Conservation (phyloP, 177 flowering plant genomes). For the Vitis hybrid region DNA sequence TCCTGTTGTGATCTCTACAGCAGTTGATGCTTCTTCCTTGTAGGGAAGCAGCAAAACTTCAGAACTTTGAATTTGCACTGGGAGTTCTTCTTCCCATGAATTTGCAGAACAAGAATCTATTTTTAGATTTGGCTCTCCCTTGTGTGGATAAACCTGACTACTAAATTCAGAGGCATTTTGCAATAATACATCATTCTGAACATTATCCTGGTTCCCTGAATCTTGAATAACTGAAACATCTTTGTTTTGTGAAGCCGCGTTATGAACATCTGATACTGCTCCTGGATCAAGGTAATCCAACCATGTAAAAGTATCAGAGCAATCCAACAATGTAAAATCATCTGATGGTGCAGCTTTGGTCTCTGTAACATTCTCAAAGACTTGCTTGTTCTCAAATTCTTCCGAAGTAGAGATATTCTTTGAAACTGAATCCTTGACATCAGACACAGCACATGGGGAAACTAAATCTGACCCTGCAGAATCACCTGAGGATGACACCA, state of each 20-base stretch:
- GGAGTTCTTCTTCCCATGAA: conserved; percentile 43
- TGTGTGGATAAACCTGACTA: conserved; percentile 16
- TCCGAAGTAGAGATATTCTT: conserved; percentile 11
- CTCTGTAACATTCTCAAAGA: conserved; percentile 12
- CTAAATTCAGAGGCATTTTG: conserved; percentile 23
- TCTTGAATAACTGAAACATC: conserved; percentile 22
- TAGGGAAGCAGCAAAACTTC: conserved; percentile 66
- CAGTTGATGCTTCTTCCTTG: conserved; percentile 47
- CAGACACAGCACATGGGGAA: conserved; percentile 14
- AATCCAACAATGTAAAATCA: conserved; percentile 34
- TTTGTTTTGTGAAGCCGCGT: conserved; percentile 20
- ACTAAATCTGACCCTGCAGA: conserved; percentile 23
- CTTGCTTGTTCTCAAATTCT: conserved; percentile 14
- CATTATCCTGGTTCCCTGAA: conserved; percentile 18
- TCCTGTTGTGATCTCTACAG: conserved; percentile 18
- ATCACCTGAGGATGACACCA: conserved; percentile 22
- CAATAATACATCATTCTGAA: conserved; percentile 13
- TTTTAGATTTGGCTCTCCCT: conserved; percentile 23
- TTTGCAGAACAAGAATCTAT: conserved; percentile 25
- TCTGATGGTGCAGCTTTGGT: conserved; percentile 10
- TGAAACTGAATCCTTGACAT: conserved; percentile 10
- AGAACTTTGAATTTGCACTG: conserved; percentile 55
- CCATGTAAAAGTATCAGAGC: conserved; percentile 10
- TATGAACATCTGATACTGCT: conserved; percentile 8
- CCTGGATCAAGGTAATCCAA: conserved; percentile 28